These are phyloP conservation scores for Rubia peregrina DNA, from an alignment of 305 asterid genomes.

Conservation along the genomic window DNA sequence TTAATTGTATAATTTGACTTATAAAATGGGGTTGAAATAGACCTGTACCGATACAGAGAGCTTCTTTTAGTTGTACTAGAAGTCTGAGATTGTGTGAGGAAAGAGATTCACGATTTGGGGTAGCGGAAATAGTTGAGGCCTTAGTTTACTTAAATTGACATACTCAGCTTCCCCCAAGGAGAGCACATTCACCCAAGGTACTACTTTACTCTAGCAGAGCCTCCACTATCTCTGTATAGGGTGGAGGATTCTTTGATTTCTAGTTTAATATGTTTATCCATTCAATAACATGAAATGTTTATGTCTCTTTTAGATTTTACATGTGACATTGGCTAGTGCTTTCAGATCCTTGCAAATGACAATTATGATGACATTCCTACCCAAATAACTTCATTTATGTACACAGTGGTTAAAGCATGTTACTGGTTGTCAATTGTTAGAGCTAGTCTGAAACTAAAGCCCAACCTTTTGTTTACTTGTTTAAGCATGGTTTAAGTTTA, in stretches of 20 bases:
- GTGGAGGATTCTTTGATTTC: neutral
- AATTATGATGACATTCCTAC: neutral
- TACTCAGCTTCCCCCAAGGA: constrained; percentile 32
- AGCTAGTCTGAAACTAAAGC: constrained; percentile 49
- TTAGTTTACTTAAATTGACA: constrained; percentile 35
- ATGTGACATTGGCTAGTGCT: neutral
- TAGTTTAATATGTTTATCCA: neutral
- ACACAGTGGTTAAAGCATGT: constrained; percentile 3
- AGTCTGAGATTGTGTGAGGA: constrained; percentile 28
- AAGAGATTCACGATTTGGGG: constrained; percentile 40
- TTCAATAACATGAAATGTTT: neutral
- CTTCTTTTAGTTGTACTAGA: constrained; percentile 20
- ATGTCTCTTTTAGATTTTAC: neutral
- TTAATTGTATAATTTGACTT: neutral
- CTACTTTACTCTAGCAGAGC: constrained; percentile 3
- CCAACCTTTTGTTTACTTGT: constrained; percentile 29
- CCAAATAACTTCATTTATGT: neutral
- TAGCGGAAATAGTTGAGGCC: constrained; percentile 46
- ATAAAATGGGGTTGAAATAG: neutral
- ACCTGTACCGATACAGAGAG: constrained; percentile 25
- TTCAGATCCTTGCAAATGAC: neutral
- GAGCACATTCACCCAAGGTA: constrained; percentile 44
- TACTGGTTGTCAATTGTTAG: constrained; percentile 17
- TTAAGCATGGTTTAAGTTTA: too few species aligned
- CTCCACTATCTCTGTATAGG: neutral